phyloP scores from a whole-genome alignment of 2,329 filamentous ascomycete species.

The Nothomitra cinnamomea region DNA sequence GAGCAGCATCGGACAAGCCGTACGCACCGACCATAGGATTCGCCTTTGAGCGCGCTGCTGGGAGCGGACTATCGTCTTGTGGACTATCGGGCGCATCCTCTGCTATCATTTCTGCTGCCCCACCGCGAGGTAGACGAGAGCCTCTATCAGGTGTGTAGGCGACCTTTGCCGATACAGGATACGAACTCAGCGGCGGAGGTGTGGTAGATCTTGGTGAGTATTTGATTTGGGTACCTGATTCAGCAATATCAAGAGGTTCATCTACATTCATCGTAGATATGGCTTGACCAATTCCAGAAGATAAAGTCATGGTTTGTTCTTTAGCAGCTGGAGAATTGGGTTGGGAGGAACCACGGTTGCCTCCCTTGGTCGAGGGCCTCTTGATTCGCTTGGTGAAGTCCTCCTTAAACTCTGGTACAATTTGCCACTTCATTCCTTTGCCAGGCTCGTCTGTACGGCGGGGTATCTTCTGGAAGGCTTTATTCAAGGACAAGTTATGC shows the following conservation, averaged over 20 bases:
- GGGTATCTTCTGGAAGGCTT: conserved; percentile 84
- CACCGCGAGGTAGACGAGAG: conserved; percentile 20
- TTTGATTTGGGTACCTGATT: conserved; percentile 17
- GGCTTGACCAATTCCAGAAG: neutral
- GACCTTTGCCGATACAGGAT: conserved; percentile 29
- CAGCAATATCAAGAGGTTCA: conserved; percentile 12
- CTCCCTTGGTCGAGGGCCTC: conserved; percentile 29
- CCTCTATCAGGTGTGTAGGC: conserved; percentile 38
- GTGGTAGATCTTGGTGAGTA: conserved; percentile 28
- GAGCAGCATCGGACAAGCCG: conserved; percentile 6
- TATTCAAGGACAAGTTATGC: conserved; percentile 89
- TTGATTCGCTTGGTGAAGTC: conserved; percentile 63
- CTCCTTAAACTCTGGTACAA: conserved; percentile 65
- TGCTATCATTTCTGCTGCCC: neutral
- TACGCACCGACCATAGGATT: conserved; percentile 2
- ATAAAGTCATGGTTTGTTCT: neutral
- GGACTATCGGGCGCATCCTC: conserved; percentile 2
- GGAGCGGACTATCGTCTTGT: conserved; percentile 10
- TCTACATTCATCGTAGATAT: conserved; percentile 19
- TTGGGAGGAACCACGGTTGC: conserved; percentile 49
- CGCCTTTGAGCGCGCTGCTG: conserved; percentile 8
- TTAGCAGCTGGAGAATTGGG: conserved; percentile 41
- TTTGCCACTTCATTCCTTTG: conserved; percentile 99
- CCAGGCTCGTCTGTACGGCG: conserved; percentile 87
- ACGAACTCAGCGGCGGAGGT: conserved; percentile 27